Evolutionary conservation across 169 alveolate species (phyloP), one percentile per base, ranked within the genome.

Genomic region (Plasmodium vivax): DNA sequence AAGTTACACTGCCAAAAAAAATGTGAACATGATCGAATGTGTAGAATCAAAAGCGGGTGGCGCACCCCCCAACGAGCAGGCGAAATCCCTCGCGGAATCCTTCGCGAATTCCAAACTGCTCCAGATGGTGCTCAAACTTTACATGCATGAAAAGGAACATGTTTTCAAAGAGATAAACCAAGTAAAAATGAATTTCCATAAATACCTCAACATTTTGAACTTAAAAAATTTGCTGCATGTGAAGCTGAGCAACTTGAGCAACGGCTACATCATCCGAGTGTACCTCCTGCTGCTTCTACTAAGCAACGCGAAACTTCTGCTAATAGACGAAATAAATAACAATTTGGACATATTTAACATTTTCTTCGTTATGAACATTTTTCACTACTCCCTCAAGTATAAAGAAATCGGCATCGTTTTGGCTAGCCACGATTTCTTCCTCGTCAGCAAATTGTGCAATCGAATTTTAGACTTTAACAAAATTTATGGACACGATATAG

Each of bases 281-380:
- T 93, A 84, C 58, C 93, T 96, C 74, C 88, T 96, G 68, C 51
- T 80, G 12, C 92, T 85, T 14, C 94, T 96, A 10, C 56, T 96
- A n/a, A 95, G 96, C 47, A 51, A 85, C 10, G 94, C 97, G 5
- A 84, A 93, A 56, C 80, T 96, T 23, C 87, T 96, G 36, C 72
- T 96, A 38, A 81, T 96, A 54, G 98, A 96, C 74, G 98, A 96
- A 84, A 96, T 96, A 8, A 96, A 96, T 82, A 96, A 96, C 91
- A 96, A 96, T 75, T 51, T 96, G 74, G 98, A 96, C 75, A 82
- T 84, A 56, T 93, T 85, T 56, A 94, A 96, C 27, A 94, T 94
- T 23, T 90, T 90, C 54, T 90, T 90, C 73, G 47, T 90, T 45
- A 90, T 90, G 94, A 90, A 90, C 58, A 82, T 90, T 27, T 90